Evolutionary conservation across 2,329 filamentous ascomycete species (phyloP), one percentile per base, ranked within the genome.

Genomic region (Fusarium dimerum): DNA sequence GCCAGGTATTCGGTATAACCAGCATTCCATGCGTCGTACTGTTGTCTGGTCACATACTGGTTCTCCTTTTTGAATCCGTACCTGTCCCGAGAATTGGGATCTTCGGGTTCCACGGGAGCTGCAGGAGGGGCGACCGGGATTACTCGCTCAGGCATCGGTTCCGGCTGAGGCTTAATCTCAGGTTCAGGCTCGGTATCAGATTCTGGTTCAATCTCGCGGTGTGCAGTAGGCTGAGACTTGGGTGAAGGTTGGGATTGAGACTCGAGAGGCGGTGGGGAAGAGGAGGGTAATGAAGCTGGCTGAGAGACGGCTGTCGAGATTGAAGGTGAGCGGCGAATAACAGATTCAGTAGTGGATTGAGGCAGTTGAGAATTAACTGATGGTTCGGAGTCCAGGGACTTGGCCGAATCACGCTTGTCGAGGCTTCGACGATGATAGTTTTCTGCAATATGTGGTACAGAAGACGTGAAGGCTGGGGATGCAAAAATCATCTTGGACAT

Each of bases 1-100:
- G 83, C 82, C 39, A 95, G 78, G 67, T 94, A 92, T 38, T 86
- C 81, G 30, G 82, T 84, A 68, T 97, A 97, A 5, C 78, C 78
- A 15, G 75, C 74, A 61, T 92, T 85, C 93, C 93, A 97, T 1
- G 79, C 76, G 64, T 97, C 90, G 67, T 95, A 96, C 67, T 92
- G 82, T 52, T 88, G 80, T 17, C 86, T 74, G 2, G 82, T 88
- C 56, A 96, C 81, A 66, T 95, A 87, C 60, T 92, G 87, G 40
- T 86, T 93, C 38, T 84, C 82, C 70, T 97, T 97, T 60, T 91
- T 90, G 76, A 97, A 97, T 4, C 93, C 93, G 66, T 97, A 96
- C 15, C 90, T 83, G 69, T 97, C 92, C 48, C 92, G 85, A 16
- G 71, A 68, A 13, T 70, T 70, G 6, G 80, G 76, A 20, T 81